phyloP scores from a whole-genome alignment of 2,329 filamentous ascomycete species.

The Colletotrichum sp. region DNA sequence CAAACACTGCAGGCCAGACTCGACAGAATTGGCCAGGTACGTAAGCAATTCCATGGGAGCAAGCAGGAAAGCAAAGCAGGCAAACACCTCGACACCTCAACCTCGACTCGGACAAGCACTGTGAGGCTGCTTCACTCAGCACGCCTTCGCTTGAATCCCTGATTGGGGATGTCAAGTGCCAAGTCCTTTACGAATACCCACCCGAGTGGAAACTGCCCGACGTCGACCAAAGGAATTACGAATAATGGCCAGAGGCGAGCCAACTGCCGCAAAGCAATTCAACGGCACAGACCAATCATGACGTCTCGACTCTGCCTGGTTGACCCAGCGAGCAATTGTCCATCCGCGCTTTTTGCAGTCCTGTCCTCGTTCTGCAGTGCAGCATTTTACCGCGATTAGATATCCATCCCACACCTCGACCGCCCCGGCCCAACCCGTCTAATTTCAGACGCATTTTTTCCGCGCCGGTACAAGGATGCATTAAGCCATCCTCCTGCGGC shows the following conservation, averaged over 20 bases:
- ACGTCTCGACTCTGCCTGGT: slow-evolving; percentile 9
- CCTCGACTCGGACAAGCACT: background rate
- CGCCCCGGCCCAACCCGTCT: background rate
- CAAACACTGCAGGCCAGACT: background rate
- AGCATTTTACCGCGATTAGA: background rate
- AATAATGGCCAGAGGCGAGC: slow-evolving; percentile 15
- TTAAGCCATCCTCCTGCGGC: background rate
- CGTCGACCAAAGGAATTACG: slow-evolving; percentile 12
- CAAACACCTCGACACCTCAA: background rate
- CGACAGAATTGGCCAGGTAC: background rate
- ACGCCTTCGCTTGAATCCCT: background rate
- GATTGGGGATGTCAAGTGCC: background rate
- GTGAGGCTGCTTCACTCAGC: background rate
- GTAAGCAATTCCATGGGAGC: background rate
- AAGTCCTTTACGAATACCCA: background rate
- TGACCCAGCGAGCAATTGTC: background rate
- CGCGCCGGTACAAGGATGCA: background rate
- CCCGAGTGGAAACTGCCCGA: slow-evolving; percentile 17
- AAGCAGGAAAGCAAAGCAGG: background rate
- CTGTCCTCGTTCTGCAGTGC: background rate
- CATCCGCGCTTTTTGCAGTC: background rate
- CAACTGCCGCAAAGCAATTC: background rate
- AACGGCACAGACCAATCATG: slow-evolving; percentile 8
- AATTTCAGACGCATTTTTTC: background rate
- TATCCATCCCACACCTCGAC: background rate